phyloP scores from a whole-genome alignment of 768 basidiomycete species.

The Scleroderma bovista region DNA sequence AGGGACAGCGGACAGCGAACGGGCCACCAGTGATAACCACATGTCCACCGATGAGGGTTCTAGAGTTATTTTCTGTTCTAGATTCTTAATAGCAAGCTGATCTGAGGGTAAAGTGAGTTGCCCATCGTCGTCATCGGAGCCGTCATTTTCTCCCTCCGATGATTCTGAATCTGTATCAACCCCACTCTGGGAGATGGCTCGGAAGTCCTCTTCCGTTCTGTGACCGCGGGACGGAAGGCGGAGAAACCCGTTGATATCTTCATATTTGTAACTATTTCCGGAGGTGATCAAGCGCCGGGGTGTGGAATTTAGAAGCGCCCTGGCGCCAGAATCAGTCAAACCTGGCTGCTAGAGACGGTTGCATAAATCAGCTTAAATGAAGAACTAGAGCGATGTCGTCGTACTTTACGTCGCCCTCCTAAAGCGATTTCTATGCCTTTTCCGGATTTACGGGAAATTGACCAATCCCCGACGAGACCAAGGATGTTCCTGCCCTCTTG shows the following conservation, averaged over 20 bases:
- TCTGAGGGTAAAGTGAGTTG: slow-evolving; percentile 41
- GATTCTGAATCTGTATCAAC: slow-evolving; percentile 31
- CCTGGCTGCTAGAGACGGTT: slow-evolving; percentile 35
- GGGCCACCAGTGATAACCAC: slow-evolving; percentile 63
- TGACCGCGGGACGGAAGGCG: slow-evolving; percentile 43
- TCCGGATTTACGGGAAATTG: slow-evolving; percentile 47
- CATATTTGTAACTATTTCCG: slow-evolving; percentile 39
- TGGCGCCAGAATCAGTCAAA: slow-evolving; percentile 53
- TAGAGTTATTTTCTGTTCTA: slow-evolving; percentile 49
- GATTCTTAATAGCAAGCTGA: slow-evolving; percentile 50
- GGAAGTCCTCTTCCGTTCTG: slow-evolving; percentile 36
- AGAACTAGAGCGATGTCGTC: not conserved
- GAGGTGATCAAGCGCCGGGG: slow-evolving; percentile 42
- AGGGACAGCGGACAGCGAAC: slow-evolving; percentile 59
- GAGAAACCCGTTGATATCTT: slow-evolving; percentile 66
- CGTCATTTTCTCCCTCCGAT: slow-evolving; percentile 25
- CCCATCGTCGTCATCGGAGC: slow-evolving; percentile 30
- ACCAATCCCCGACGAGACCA: slow-evolving; percentile 50
- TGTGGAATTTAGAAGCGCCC: slow-evolving; percentile 47
- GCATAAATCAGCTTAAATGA: slow-evolving; percentile 4
- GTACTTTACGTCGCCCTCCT: slow-evolving; percentile 39
- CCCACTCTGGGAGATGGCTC: slow-evolving; percentile 38
- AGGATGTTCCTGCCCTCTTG: slow-evolving; percentile 48
- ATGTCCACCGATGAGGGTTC: slow-evolving; percentile 48
- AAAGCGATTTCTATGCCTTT: slow-evolving; percentile 57